Percentiles rank a stretch among this genome's conserved stretches.
phyloP scores from a whole-genome alignment of 2,329 filamentous ascomycete species.

The Cordyceps javanica region DNA sequence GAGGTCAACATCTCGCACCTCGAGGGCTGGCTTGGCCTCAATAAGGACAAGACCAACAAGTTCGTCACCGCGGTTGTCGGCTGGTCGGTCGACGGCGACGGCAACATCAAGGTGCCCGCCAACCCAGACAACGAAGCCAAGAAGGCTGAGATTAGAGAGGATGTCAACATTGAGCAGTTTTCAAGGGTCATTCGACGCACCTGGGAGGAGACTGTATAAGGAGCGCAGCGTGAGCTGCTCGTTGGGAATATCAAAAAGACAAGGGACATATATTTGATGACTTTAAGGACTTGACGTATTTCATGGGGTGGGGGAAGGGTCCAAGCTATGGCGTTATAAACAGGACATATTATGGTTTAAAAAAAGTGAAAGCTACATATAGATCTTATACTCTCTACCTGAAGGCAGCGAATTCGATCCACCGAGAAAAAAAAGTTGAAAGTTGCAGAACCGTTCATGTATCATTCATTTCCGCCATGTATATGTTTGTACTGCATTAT shows the following conservation, averaged over 20 bases:
- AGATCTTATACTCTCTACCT: constrained; percentile 1
- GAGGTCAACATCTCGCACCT: constrained; percentile 63
- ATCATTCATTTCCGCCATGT: neutral
- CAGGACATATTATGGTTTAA: constrained; percentile 13
- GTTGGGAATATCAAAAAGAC: neutral
- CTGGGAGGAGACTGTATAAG: constrained; percentile 62
- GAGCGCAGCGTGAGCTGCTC: neutral
- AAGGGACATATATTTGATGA: constrained; percentile 7
- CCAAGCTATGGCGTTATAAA: constrained; percentile 14
- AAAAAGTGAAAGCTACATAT: constrained; percentile 11
- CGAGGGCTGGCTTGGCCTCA: constrained; percentile 70
- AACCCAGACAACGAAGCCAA: constrained; percentile 98
- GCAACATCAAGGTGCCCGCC: constrained; percentile 67
- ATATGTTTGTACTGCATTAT: neutral
- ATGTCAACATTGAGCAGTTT: constrained; percentile 87
- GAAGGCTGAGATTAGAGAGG: constrained; percentile 91
- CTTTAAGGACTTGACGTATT: constrained; percentile 9
- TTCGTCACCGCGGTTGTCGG: constrained; percentile 81
- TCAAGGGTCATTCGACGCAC: constrained; percentile 72
- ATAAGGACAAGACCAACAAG: constrained; percentile 61
- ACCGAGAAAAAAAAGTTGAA: constrained; percentile 9
- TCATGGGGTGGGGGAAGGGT: constrained; percentile 7
- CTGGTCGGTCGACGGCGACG: constrained; percentile 69
- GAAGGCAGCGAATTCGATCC: neutral
- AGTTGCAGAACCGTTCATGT: neutral